A percentile compares a stretch with the other conserved stretches of the same genome.
Evolutionary conservation across 75 land plant species (phyloP).

Genomic region (Picea sitchensis): DNA sequence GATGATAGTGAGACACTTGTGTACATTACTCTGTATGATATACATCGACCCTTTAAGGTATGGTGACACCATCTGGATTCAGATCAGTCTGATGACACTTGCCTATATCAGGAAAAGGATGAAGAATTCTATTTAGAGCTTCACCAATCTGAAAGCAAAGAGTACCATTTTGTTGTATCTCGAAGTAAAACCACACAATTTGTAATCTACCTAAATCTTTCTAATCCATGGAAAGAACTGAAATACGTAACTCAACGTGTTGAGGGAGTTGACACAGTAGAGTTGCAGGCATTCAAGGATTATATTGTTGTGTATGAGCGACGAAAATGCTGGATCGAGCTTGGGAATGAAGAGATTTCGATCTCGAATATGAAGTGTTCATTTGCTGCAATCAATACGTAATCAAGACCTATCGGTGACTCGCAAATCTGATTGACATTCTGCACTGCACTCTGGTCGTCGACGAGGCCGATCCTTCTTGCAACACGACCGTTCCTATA

Average conservation of each 20-base stretch:
- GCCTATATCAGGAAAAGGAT: constrained; percentile 87
- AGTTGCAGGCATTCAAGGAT: no score
- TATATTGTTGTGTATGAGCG: no score
- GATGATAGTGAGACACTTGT: constrained; percentile 69
- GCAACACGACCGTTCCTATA: no score
- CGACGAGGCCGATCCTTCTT: no score
- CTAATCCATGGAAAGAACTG: constrained; percentile 52
- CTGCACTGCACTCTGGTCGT: no score
- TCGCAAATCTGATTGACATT: no score
- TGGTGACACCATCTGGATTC: constrained; percentile 80
- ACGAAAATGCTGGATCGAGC: no score
- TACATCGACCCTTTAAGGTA: constrained; percentile 86
- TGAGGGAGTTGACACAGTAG: constrained; percentile 71
- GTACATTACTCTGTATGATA: constrained; percentile 84
- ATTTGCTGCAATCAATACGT: no score
- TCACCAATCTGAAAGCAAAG: constrained; percentile 75
- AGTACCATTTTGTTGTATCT: constrained; percentile 70
- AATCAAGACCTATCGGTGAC: no score
- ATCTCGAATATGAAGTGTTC: no score
- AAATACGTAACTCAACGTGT: constrained; percentile 59
- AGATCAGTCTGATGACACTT: constrained; percentile 69
- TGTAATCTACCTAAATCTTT: constrained; percentile 59
- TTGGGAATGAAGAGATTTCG: no score
- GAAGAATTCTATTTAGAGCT: constrained; percentile 73
- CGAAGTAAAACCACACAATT: constrained; percentile 77